Conservation (phyloP, 768 basidiomycete genomes). For the Mrakia hoshinonis region DNA sequence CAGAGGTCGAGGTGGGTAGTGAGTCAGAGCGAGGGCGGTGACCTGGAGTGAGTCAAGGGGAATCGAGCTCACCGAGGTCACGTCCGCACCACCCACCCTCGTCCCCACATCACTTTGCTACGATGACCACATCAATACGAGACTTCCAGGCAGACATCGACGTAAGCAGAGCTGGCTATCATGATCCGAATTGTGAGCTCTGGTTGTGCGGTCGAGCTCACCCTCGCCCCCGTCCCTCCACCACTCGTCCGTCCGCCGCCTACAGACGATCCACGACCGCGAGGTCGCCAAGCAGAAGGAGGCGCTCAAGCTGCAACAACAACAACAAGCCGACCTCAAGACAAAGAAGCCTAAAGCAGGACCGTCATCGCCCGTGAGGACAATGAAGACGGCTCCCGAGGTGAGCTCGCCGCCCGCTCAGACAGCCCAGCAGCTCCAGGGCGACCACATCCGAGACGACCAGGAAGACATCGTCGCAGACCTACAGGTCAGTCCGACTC, state of each 20-base stretch:
- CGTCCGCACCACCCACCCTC: neutral
- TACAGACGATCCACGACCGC: slow-evolving; percentile 11
- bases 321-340: neutral
- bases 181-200: neutral
- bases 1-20: neutral
- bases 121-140: neutral
- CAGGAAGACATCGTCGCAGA: slow-evolving; percentile 7
- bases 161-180: neutral
- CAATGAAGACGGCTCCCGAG: neutral
- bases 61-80: neutral
- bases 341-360: neutral
- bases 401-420: too few species aligned
- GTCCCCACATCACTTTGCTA: too few species aligned
- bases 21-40: neutral
- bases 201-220: neutral
- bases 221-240: neutral
- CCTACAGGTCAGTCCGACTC: slow-evolving; percentile 3
- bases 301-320: neutral
- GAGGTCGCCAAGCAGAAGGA: slow-evolving; percentile 2
- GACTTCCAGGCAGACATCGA: slow-evolving; percentile 18
- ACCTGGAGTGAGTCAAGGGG: neutral
- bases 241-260: neutral
- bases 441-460: neutral
- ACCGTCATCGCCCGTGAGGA: neutral
- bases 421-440: neutral